Base-by-base conservation (phyloP, 192 early-diverging fungal genomes). In the Haplosporangium gracile region DNA sequence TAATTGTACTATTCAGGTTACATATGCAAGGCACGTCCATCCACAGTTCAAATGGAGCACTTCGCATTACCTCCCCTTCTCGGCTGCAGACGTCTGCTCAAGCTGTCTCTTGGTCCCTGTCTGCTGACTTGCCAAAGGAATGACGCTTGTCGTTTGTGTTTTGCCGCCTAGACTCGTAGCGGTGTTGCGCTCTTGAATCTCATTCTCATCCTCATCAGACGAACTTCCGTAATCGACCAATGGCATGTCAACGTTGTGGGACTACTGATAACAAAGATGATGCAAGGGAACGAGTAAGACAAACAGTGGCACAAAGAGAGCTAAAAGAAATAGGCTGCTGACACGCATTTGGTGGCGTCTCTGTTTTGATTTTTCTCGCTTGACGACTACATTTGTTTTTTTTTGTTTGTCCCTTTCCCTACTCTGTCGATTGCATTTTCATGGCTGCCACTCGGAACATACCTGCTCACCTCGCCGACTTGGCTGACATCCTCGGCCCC, bases 401-500 rank as follows among this genome's bases (percentile, higher is more conserved):
- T 65, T 16, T 65, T 65, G 26, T 32, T 15, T 38, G 60, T 15
- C 42, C 26, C 6, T 68, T 53, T n/a, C 45, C 5, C 20, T 60
- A n/a, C n/a, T n/a, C 38, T 42, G 24, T 71, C 39, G 26, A 42
- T 43, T 38, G 32, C 51, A 68, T 69, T 49, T 5, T 45, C 65
- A 85, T 80, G 75, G 83, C 74, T 38, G 18, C 74, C 57, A 57
- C 43, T 45, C 72, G 49, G 36, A 8, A 53, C 40, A 65, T 88
- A 29, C 81, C 87, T 24, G n/a, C 53, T 26, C 87, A 88, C 72
- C 75, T 88, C 57, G 53, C 45, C 11, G 39, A 70, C 9, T 49
- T 88, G 45, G 57, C 82, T 2, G 87, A 79, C 43, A 76, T 88
- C 36, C 82, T 88, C 4, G 87, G 87, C 8, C 70, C 87, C 4